phyloP scores from a whole-genome alignment of 2,329 filamentous ascomycete genomes.

The Colletotrichum tabaci region DNA sequence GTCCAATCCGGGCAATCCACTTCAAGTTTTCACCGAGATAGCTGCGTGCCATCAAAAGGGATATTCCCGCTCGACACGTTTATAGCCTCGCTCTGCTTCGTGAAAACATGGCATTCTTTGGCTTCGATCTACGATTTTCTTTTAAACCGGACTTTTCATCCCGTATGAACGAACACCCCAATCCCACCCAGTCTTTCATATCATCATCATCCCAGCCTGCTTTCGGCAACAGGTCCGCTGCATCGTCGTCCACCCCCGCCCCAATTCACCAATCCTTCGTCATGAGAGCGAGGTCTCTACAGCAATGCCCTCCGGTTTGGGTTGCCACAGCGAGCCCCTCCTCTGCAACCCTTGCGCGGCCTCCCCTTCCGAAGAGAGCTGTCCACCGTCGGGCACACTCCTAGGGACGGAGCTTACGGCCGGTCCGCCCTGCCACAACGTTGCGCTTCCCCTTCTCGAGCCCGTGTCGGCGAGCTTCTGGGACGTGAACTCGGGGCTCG shows the following conservation, averaged over 20 bases:
- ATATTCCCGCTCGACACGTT: neutral
- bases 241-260: neutral
- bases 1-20: constrained; percentile 1
- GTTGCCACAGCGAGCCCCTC: constrained; percentile 26
- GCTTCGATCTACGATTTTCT: neutral
- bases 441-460: constrained; percentile 22
- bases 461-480: constrained; percentile 21
- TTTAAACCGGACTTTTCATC: neutral
- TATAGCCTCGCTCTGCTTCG: neutral
- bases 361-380: neutral
- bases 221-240: neutral
- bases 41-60: too few relatives aligned
- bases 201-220: constrained; percentile 1
- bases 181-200: neutral
- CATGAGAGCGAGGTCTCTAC: constrained; percentile 16
- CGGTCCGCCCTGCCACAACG: constrained; percentile 24
- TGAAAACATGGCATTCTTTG: neutral
- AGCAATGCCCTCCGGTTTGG: constrained; percentile 12
- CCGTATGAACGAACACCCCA: neutral
- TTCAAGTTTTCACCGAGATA: neutral
- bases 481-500: constrained; percentile 35
- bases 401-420: constrained; percentile 24
- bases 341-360: neutral
- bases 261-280: neutral
- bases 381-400: constrained; percentile 21